These are phyloP conservation scores for Prototheca cutis DNA, from an alignment of 163 green algal genomes.

Conservation along the genomic window DNA sequence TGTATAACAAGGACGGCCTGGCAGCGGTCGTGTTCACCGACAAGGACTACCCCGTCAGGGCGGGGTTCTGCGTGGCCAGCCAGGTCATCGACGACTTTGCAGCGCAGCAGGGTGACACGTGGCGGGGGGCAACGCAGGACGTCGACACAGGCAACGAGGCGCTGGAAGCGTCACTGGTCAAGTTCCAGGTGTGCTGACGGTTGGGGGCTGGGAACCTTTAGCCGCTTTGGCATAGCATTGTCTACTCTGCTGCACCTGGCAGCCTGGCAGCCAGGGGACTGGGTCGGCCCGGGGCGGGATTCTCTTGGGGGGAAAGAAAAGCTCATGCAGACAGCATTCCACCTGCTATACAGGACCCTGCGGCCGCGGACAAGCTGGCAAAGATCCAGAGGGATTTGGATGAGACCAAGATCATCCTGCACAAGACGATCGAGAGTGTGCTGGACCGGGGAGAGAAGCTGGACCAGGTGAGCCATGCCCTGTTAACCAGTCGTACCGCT, in stretches of 20 bases:
- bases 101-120: slow-evolving; percentile 40
- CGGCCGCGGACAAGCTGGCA: slow-evolving; percentile 92
- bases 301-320: too few species aligned
- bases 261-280: too few species aligned
- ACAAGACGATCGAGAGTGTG: slow-evolving; percentile 97
- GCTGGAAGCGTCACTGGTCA: slow-evolving; percentile 65
- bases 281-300: too few species aligned
- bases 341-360: slow-evolving; percentile 67
- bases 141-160: slow-evolving; percentile 35
- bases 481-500: not conserved
- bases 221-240: too few species aligned
- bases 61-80: slow-evolving; percentile 89
- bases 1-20: slow-evolving; percentile 79
- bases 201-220: too few species aligned
- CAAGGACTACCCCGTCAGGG: slow-evolving; percentile 79
- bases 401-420: slow-evolving; percentile 79
- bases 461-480: slow-evolving; percentile 43
- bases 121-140: slow-evolving; percentile 59
- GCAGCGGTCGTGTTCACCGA: slow-evolving; percentile 85
- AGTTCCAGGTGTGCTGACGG: slow-evolving; percentile 69
- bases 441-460: slow-evolving; percentile 94
- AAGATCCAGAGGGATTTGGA: slow-evolving; percentile 97
- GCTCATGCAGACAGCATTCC: too few species aligned
- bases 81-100: slow-evolving; percentile 78
- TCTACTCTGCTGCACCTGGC: too few species aligned